These are phyloP conservation scores for Globisporangium splendens DNA, from an alignment of 352 stramenopile species.

Conservation along the genomic window DNA sequence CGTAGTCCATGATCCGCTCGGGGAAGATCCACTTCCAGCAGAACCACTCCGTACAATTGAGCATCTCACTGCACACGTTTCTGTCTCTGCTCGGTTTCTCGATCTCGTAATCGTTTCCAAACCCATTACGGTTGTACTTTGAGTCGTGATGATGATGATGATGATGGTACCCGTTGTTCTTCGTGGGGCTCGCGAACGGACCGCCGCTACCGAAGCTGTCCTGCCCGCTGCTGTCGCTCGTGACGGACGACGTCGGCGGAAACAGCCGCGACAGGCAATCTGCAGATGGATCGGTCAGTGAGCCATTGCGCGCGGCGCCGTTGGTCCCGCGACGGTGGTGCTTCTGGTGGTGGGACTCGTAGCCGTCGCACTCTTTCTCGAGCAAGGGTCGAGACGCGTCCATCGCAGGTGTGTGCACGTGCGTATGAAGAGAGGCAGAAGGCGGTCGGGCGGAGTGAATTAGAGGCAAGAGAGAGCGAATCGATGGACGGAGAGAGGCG, in stretches of 20 bases:
- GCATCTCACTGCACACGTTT: slow-evolving; percentile 5
- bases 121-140: background rate
- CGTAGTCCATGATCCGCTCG: slow-evolving; percentile 51
- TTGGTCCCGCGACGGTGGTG: slow-evolving; percentile 6
- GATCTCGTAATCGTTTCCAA: background rate
- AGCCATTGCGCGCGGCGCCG: slow-evolving; percentile 5
- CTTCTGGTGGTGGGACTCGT: slow-evolving; percentile 20
- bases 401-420: slow-evolving; percentile 18
- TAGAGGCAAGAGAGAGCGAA: background rate
- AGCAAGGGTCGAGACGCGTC: slow-evolving; percentile 51
- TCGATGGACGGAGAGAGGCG: background rate
- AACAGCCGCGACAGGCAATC: slow-evolving; percentile 10
- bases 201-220: slow-evolving; percentile 15
- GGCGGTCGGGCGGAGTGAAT: too few relatives aligned
- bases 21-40: slow-evolving; percentile 70
- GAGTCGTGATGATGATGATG: slow-evolving; percentile 1
- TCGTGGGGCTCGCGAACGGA: slow-evolving; percentile 5
- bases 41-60: slow-evolving; percentile 31
- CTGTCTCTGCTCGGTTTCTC: slow-evolving; percentile 8
- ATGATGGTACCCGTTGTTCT: slow-evolving; percentile 8
- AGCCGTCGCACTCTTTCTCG: slow-evolving; percentile 28
- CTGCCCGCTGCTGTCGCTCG: slow-evolving; percentile 17
- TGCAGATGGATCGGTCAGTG: background rate
- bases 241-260: slow-evolving; percentile 12
- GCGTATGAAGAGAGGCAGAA: too few relatives aligned